phyloP scores from a whole-genome alignment of 2,329 filamentous ascomycete species.

The Plectosphaerella cucumerina region DNA sequence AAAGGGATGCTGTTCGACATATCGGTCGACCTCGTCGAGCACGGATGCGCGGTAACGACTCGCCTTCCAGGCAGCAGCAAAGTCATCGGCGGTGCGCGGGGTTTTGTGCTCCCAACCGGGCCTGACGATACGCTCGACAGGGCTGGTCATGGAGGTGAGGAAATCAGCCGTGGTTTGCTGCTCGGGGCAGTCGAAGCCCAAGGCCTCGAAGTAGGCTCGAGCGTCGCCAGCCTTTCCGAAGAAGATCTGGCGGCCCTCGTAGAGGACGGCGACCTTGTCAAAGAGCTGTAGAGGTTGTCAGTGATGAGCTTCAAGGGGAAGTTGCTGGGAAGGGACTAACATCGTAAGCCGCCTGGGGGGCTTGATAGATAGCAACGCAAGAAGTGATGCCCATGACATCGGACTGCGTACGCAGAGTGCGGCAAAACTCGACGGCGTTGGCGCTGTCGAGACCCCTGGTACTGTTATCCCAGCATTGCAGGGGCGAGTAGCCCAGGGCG shows the following conservation, averaged over 20 bases:
- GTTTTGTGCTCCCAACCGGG: slow-evolving; percentile 51
- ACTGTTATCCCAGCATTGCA: slow-evolving; percentile 38
- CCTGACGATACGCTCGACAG: slow-evolving; percentile 56
- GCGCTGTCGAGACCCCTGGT: slow-evolving; percentile 38
- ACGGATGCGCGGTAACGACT: slow-evolving; percentile 59
- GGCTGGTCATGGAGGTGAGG: slow-evolving; percentile 50
- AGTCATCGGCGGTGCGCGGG: slow-evolving; percentile 64
- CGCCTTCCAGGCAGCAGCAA: slow-evolving; percentile 60
- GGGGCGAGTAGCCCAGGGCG: slow-evolving; percentile 19
- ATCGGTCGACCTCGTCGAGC: slow-evolving; percentile 40
- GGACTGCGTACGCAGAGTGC: slow-evolving; percentile 18
- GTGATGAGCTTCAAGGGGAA: background rate
- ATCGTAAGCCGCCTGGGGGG: slow-evolving; percentile 55
- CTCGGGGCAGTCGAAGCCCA: slow-evolving; percentile 57
- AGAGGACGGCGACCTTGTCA: slow-evolving; percentile 63
- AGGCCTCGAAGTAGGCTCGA: slow-evolving; percentile 57
- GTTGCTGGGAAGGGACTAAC: slow-evolving; percentile 9
- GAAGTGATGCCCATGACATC: slow-evolving; percentile 19
- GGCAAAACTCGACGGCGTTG: slow-evolving; percentile 14
- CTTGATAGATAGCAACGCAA: slow-evolving; percentile 51
- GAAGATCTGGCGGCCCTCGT: slow-evolving; percentile 64
- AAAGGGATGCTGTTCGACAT: slow-evolving; percentile 11
- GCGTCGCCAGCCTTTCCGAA: slow-evolving; percentile 59
- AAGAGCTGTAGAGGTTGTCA: slow-evolving; percentile 35
- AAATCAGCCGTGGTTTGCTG: slow-evolving; percentile 39